Evolutionary conservation across 768 basidiomycete species (phyloP), one percentile per base, ranked within the genome.

Genomic region (Suillus weaverae): DNA sequence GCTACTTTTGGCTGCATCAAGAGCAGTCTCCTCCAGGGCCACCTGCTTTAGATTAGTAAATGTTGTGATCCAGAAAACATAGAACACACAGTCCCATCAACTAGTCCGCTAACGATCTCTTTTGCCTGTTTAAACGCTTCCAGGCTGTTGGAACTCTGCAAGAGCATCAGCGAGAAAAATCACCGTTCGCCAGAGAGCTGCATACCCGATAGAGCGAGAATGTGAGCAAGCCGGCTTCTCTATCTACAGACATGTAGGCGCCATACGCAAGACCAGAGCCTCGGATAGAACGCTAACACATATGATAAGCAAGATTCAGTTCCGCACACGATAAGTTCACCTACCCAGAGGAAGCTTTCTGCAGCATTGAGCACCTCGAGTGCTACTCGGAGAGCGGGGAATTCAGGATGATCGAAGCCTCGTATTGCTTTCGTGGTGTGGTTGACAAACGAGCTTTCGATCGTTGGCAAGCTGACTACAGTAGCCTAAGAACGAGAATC

Each of bases 211-310:
- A 96, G 3, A 96, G 80, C 16, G 85, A 83, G 77, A 95, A 96
- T 60, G 77, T 86, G 33, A 94, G 77, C 13, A 90, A 77, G 2
- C 94, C 94, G 30, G 89, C 83, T 77, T 97, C 95, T 38, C 88
- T 79, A 69, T 96, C 94, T 38, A 89, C 73, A 0, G 83, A 82
- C 38, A 90, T 81, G 70, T 87, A 87, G 33, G 94, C 94, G n/a
- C 95, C 94, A 68, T 97, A 99, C 5, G 97, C 97, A 39, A 99
- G 79, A 26, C 97, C 97, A 63, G 94, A 90, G 8, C 97, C 97
- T 48, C 97, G 90, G 66, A 99, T 94, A 66, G 90, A 91, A 32
- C 90, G 86, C 91, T 93, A 66, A 67, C 41, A 62, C 26, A 50
- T 50, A 26, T n/a, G 60, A 20, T n/a, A 50, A 63, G 41, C 61